Conservation (phyloP, 352 stramenopile genomes). For the Phytopythium cucurbitacearum region DNA sequence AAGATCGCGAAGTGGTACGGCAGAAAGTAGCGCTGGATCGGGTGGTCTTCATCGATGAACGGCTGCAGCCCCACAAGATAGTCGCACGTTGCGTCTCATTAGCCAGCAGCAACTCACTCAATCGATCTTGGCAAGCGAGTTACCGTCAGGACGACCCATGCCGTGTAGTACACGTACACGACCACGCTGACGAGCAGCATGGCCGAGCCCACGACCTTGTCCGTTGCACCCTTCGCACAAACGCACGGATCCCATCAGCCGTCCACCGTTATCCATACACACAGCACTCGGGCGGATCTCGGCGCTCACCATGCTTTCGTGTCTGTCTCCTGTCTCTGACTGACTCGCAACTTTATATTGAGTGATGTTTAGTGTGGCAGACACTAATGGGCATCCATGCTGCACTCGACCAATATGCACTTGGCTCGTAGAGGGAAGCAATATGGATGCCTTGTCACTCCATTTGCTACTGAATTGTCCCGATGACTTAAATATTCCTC, state of each 20-base stretch:
- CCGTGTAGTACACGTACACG: constrained; percentile 90
- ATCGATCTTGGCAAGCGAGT: neutral
- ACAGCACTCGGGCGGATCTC: neutral
- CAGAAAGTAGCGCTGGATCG: constrained; percentile 81
- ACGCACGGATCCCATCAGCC: neutral
- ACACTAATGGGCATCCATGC: too few species aligned
- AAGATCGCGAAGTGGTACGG: constrained; percentile 88
- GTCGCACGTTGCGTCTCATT: neutral
- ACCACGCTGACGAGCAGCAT: constrained; percentile 77
- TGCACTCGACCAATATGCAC: too few species aligned
- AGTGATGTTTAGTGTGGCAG: too few species aligned
- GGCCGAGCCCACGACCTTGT: constrained; percentile 74
- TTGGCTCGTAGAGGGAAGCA: too few species aligned
- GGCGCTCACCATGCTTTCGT: constrained; percentile 1
- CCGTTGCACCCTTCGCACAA: constrained; percentile 44
- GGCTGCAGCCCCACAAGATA: constrained; percentile 39
- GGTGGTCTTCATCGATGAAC: constrained; percentile 81
- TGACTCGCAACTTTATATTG: too few species aligned
- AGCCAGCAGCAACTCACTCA: neutral
- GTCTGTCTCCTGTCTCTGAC: neutral
- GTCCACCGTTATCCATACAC: neutral
- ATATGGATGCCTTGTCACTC: too few species aligned
- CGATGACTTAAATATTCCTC: too few species aligned
- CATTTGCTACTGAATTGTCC: too few species aligned
- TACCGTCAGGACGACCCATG: constrained; percentile 90